Base-by-base conservation (phyloP, 768 basidiomycete genomes). In the Dioszegia crocea region DNA sequence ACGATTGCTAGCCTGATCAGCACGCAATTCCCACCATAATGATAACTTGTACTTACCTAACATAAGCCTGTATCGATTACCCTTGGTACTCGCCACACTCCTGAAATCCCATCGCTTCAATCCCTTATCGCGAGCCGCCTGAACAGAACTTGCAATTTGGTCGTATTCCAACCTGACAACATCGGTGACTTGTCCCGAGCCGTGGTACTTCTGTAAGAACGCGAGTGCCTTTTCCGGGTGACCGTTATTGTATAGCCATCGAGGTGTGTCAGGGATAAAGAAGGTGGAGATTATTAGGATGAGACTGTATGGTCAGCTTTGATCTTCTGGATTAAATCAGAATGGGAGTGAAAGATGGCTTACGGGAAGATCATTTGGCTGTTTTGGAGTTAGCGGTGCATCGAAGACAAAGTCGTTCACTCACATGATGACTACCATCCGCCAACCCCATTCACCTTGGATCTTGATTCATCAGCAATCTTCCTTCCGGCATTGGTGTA, bases 171-270 rank as follows among this genome's bases (percentile, higher is more conserved):
- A 50, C 41, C 60, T 38, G 11, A 69, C 67, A 9, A 61, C 21
- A 10, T 47, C 47, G 4, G 67, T 69, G 23, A 38, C 16, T 3
- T 46, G 3, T 2, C 67, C 67, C 36, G 64, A 56, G 8, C 67
- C 67, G 41, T 69, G 67, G 33, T 59, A 66, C 30, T 60, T 63
- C 9, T 30, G 27, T 12, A 69, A 46, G 2, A 69, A 24, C 17
- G 36, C 54, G 17, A 46, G 39, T 11, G 67, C 67, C 58, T 60
- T 19, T 17, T 64, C 63, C 2, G 48, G 36, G 5, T 53, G 60
- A 31, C 62, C 67, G 50, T 66, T 54, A 11, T 59, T 60, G 40
- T 59, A 64, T 24, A 69, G 57, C 67, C 67, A 69, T 57, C 67
- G 47, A 10, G 67, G 67, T 11, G 64, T 66, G 36, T 69, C 67